These are phyloP conservation scores for Cytospora mali DNA, from an alignment of 2,329 filamentous ascomycete genomes.

Conservation along the genomic window DNA sequence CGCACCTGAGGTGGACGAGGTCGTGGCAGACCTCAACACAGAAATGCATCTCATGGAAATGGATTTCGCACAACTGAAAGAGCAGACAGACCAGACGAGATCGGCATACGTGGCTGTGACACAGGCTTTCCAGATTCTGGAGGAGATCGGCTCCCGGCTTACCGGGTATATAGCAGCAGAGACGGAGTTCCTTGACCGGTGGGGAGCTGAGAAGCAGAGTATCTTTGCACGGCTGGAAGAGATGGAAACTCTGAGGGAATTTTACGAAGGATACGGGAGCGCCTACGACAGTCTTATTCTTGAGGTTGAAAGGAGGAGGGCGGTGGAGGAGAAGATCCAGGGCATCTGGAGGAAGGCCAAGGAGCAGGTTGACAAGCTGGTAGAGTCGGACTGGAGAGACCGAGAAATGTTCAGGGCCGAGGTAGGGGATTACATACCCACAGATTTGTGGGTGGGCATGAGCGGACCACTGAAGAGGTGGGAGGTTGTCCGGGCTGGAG, in stretches of 20 bases:
- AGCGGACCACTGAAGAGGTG: conserved; percentile 59
- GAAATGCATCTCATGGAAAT: conserved; percentile 76
- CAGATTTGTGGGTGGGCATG: conserved; percentile 83
- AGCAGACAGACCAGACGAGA: conserved; percentile 61
- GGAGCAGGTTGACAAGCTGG: conserved; percentile 73
- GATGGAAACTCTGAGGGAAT: conserved; percentile 74
- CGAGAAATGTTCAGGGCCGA: conserved; percentile 79
- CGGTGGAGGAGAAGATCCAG: conserved; percentile 73
- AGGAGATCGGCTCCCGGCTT: conserved; percentile 67
- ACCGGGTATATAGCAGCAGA: conserved; percentile 66
- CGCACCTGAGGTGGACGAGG: conserved; percentile 66
- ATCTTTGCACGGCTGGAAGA: conserved; percentile 73
- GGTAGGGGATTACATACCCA: conserved; percentile 83
- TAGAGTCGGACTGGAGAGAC: conserved; percentile 71
- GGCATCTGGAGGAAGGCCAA: conserved; percentile 76
- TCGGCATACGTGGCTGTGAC: conserved; percentile 60
- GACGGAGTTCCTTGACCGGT: conserved; percentile 64
- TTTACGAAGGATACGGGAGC: conserved; percentile 84
- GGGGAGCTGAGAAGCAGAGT: conserved; percentile 73
- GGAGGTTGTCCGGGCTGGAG: conserved; percentile 46
- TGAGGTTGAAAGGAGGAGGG: conserved; percentile 76
- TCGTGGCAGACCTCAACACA: conserved; percentile 72
- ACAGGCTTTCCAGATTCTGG: conserved; percentile 66
- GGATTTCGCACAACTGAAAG: conserved; percentile 64
- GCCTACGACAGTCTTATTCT: conserved; percentile 85